A percentile compares a stretch with the other conserved stretches of the same genome.
Evolutionary conservation across 148 eudicot species (phyloP).

Genomic region (Nepenthes gracilis): DNA sequence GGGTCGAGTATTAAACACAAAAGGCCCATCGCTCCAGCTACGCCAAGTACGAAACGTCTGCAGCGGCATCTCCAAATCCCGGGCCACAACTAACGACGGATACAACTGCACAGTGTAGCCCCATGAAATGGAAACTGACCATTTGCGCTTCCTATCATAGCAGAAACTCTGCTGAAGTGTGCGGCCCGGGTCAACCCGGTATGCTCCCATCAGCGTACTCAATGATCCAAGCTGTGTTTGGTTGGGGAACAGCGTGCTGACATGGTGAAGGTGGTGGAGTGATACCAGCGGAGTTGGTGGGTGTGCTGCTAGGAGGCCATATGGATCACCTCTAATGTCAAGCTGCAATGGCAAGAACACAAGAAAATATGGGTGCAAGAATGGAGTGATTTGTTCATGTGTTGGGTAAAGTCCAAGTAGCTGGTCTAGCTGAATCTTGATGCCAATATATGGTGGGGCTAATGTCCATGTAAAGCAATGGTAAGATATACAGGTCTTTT

Average conservation of each 20-base stretch:
- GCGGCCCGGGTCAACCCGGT: constrained; percentile 44
- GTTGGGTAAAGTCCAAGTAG: no score
- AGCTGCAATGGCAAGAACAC: constrained; percentile 26
- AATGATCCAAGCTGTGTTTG: constrained; percentile 44
- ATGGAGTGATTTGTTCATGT: no score
- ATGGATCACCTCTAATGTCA: constrained; percentile 74
- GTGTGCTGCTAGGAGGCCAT: constrained; percentile 82
- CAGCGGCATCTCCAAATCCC: constrained; percentile 45
- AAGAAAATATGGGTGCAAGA: not conserved
- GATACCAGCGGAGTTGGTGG: constrained; percentile 76
- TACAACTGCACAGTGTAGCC: constrained; percentile 84
- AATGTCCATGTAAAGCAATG: no score
- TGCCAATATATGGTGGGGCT: no score
- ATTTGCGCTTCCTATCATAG: constrained; percentile 41
- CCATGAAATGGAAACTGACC: constrained; percentile 91
- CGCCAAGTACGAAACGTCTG: constrained; percentile 84
- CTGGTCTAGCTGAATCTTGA: no score
- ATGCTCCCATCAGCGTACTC: constrained; percentile 34
- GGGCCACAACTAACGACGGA: constrained; percentile 33
- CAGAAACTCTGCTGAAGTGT: constrained; percentile 69
- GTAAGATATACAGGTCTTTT: no score
- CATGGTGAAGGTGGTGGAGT: constrained; percentile 79
- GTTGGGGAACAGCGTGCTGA: constrained; percentile 54
- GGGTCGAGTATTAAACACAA: constrained; percentile 73
- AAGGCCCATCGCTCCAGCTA: constrained; percentile 58